These are phyloP conservation scores for Quercus robur DNA, from an alignment of 306 rosid species.

Conservation along the genomic window DNA sequence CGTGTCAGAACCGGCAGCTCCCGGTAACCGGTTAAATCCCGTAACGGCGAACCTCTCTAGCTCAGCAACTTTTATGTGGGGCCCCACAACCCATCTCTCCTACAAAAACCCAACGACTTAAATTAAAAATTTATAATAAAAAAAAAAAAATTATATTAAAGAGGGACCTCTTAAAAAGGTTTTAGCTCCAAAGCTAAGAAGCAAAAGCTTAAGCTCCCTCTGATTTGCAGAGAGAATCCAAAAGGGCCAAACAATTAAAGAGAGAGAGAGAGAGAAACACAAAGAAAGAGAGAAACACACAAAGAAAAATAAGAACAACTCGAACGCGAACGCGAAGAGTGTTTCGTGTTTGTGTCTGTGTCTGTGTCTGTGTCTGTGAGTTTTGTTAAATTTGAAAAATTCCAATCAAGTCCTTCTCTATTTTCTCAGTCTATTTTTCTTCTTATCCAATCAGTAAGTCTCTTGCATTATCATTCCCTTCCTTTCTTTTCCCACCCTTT, in stretches of 20 bases:
- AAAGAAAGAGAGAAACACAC: constrained; percentile 12
- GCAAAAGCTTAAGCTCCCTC: constrained; percentile 34
- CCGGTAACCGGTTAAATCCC: constrained; percentile 29
- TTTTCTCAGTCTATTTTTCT: constrained; percentile 25
- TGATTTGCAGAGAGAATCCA: constrained; percentile 71
- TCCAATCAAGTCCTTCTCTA: constrained; percentile 34
- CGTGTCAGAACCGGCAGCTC: constrained; percentile 36
- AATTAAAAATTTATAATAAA: neutral
- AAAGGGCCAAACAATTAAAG: constrained; percentile 16
- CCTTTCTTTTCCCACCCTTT: constrained; percentile 4
- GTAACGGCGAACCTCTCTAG: constrained; percentile 37
- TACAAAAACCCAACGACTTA: neutral
- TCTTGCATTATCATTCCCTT: constrained; percentile 10
- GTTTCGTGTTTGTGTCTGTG: no score
- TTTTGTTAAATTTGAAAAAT: constrained; percentile 33
- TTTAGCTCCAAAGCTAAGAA: constrained; percentile 42
- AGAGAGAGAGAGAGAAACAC: neutral
- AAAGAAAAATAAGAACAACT: constrained; percentile 8
- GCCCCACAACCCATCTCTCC: constrained; percentile 29
- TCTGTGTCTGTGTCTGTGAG: neutral
- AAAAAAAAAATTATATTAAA: neutral
- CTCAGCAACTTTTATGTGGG: constrained; percentile 19
- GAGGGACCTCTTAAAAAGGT: no score
- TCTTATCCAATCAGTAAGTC: constrained; percentile 64
- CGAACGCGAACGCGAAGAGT: no score